A percentile compares a stretch with the other conserved stretches of the same genome.
phyloP scores from a whole-genome alignment of 208 protist genomes.

The Acanthamoeba castellanii region DNA sequence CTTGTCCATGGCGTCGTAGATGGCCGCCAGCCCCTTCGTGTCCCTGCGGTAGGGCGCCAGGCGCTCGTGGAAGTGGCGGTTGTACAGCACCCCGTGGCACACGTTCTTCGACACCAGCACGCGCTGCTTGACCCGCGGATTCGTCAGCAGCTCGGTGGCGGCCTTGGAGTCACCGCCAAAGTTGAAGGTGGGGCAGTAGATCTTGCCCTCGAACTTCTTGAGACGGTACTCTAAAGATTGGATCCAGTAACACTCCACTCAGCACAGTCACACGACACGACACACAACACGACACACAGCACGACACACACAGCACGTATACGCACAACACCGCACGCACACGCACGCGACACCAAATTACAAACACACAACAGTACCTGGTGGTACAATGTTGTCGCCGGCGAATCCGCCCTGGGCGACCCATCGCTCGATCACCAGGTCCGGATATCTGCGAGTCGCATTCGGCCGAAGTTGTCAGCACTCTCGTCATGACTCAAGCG shows the following conservation, averaged over 20 bases:
- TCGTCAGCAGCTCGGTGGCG: slow-evolving; percentile 12
- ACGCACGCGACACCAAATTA: too few relatives aligned
- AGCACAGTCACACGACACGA: background rate
- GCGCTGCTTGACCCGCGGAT: background rate
- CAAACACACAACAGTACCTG: too few relatives aligned
- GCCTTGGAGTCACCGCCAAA: slow-evolving; percentile 24
- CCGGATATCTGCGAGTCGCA: slow-evolving; percentile 1
- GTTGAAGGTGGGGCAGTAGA: slow-evolving; percentile 35
- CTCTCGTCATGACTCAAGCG: too few relatives aligned
- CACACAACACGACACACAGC: too few relatives aligned
- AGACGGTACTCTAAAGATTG: background rate
- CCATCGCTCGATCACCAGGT: slow-evolving; percentile 32
- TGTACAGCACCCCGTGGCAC: slow-evolving; percentile 47
- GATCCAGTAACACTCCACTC: too few relatives aligned
- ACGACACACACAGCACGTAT: too few relatives aligned
- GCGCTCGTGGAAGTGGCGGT: background rate
- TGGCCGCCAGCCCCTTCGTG: background rate
- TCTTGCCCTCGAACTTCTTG: slow-evolving; percentile 43
- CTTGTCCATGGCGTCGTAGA: slow-evolving; percentile 7
- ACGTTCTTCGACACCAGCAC: slow-evolving; percentile 53
- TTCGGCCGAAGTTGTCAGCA: too few relatives aligned
- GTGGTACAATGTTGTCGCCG: slow-evolving; percentile 53
- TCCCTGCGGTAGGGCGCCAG: background rate
- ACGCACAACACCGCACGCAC: too few relatives aligned
- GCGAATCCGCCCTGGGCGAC: slow-evolving; percentile 39